Evolutionary conservation across 768 basidiomycete species (phyloP), one percentile per base, ranked within the genome.

Genomic region (Pleurotus ostreatus): DNA sequence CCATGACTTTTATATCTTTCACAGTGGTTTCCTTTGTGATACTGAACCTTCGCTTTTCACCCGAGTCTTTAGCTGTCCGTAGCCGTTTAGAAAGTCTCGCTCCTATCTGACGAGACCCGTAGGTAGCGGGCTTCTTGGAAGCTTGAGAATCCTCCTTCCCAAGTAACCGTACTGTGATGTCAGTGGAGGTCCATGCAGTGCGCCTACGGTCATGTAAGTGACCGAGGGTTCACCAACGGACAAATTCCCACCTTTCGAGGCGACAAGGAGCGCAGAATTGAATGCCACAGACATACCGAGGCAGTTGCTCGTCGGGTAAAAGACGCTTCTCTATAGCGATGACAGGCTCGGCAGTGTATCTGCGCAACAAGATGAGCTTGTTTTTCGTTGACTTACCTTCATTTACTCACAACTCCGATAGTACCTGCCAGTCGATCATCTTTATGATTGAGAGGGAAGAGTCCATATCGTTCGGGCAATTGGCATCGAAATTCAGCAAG

Each of bases 1-100:
- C 87, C 76, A 81, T 77, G 55, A 89, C 65, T 68, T 92, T 92
- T 62, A 93, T 81, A 13, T 92, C 89, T 66, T 86, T 91, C 49
- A 94, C 78, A 0, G 86, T 84, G 59, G 81, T 90, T 26, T 70
- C 65, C 67, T 89, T 92, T 44, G 74, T 72, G 45, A 93, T 77
- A 9, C 71, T 77, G 48, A 90, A 64, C 60, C 70, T 79, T 57
- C 76, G 77, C 59, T 73, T 71, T 62, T 80, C 79, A 6, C 75
- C 79, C 23, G 73, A 66, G 55, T 81, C 77, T 65, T 79, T 79
- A 13, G 74, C 75, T 62, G 81, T 77, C 45, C 84, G 83, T 45
- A 92, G 74, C 16, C 91, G 85, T 62, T 80, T 84, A 16, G 91
- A 92, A 57, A 89, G 86, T 60, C 87, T 78, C 57, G 74, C 67